Percentiles rank a stretch among this genome's conserved stretches.
Evolutionary conservation across 495 filamentous ascomycete species (phyloP).

Genomic region (Neurospora tetrasperma): DNA sequence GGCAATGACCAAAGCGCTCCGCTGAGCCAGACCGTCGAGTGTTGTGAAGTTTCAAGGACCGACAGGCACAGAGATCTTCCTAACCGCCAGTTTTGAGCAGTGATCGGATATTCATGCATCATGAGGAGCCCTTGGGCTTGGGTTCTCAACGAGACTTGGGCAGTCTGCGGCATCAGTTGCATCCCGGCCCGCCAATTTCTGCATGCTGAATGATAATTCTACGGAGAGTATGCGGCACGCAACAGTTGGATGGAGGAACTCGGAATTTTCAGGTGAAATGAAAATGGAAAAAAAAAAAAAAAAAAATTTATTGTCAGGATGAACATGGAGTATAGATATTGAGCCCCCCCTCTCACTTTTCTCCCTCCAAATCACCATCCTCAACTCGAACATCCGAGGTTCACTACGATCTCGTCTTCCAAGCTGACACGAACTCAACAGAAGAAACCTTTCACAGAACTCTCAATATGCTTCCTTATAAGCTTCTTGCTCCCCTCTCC

Average conservation of each 20-base stretch:
- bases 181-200: background rate
- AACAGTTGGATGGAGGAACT: background rate
- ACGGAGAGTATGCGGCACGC: background rate
- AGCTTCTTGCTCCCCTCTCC: constrained; percentile 17
- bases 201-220: background rate
- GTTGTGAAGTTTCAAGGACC: background rate
- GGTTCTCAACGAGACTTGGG: background rate
- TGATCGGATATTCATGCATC: background rate
- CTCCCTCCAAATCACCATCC: background rate
- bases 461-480: constrained; percentile 26
- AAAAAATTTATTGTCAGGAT: too few relatives aligned
- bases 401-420: background rate
- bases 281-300: background rate
- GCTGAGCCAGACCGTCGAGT: background rate
- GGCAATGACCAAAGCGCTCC: background rate
- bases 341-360: background rate
- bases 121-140: background rate
- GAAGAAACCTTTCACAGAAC: constrained; percentile 6
- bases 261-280: background rate
- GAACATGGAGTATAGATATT: background rate
- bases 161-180: background rate
- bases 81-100: background rate
- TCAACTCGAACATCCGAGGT: background rate
- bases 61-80: background rate
- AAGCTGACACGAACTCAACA: background rate